These are phyloP conservation scores for Colletotrichum tanaceti DNA, from an alignment of 2,329 filamentous ascomycete genomes.

Conservation along the genomic window DNA sequence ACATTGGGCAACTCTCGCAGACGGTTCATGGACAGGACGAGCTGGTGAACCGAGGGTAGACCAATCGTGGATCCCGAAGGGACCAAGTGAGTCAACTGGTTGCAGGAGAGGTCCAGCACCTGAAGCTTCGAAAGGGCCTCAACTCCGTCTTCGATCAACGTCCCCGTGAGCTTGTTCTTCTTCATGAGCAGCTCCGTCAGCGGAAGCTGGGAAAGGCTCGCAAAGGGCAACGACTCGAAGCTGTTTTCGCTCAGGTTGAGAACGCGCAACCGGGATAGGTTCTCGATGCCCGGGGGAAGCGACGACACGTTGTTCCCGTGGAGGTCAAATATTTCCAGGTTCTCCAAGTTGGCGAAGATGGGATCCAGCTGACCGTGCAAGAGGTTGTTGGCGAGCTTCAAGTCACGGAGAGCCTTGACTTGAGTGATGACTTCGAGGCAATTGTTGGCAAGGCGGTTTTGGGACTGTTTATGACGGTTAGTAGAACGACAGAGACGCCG, in stretches of 20 bases:
- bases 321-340: conserved; percentile 84
- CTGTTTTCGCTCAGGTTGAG: conserved; percentile 86
- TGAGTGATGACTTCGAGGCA: conserved; percentile 79
- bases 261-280: conserved; percentile 75
- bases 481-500: not conserved
- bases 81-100: conserved; percentile 72
- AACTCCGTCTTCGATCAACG: conserved; percentile 74
- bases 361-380: conserved; percentile 75
- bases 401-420: conserved; percentile 77
- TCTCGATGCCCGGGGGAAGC: conserved; percentile 75
- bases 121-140: conserved; percentile 73
- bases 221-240: conserved; percentile 77
- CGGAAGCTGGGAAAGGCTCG: conserved; percentile 73
- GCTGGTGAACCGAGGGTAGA: conserved; percentile 77
- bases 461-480: conserved; percentile 68
- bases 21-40: conserved; percentile 85
- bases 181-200: conserved; percentile 79
- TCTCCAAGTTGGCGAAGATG: conserved; percentile 71
- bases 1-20: conserved; percentile 79
- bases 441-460: conserved; percentile 81
- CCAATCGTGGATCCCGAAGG: conserved; percentile 60
- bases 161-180: conserved; percentile 82
- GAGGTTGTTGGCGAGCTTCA: conserved; percentile 84
- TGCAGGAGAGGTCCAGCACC: conserved; percentile 80
- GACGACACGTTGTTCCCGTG: conserved; percentile 81